Evolutionary conservation across 2,329 filamentous ascomycete species (phyloP), one percentile per base, ranked within the genome.

Genomic region (Colletotrichum agaves): DNA sequence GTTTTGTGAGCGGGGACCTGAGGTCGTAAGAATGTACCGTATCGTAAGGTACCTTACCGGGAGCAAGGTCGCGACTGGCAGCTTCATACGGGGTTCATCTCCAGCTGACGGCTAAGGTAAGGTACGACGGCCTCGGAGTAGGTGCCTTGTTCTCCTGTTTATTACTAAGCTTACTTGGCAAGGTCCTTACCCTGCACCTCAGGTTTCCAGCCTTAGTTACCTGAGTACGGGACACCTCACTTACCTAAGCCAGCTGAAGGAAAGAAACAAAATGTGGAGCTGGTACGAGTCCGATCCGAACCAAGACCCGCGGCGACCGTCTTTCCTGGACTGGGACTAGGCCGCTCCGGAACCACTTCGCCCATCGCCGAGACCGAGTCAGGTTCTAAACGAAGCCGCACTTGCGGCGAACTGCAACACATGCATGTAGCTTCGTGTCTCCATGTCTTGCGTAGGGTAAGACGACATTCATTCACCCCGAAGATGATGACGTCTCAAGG

Each of bases 341-440:
- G 61, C 65, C 55, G 61, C 21, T 68, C 65, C 65, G 65, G 65
- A 58, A 43, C 65, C 47, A 58, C 41, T 41, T 44, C 27, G 41
- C 35, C 27, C 46, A 55, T 65, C 61, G 53, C 61, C 61, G 65
- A 68, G 41, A 59, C 65, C 65, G 65, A 68, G 65, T 68, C 61
- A 68, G 47, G 31, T 21, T 59, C 60, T 39, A 39, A 60, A 55
- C 41, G 61, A 53, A 59, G 61, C 49, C 39, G 47, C 50, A 64
- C 17, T 13, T 55, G 33, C 65, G 65, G 65, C 43, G 39, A 31
- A 31, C 61, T 33, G 53, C 33, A 61, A 57, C 33, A 46, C 61
- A 64, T 49, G 39, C 61, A 49, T 64, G 19, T 47, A 27, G 27
- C 39, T 58, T 44, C 61, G 46, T 46, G 58, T 31, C n/a, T 31